Evolutionary conservation across 2,329 filamentous ascomycete genomes (phyloP), one percentile per base, ranked within the genome.

Genomic region (Xylariaceae sp.): DNA sequence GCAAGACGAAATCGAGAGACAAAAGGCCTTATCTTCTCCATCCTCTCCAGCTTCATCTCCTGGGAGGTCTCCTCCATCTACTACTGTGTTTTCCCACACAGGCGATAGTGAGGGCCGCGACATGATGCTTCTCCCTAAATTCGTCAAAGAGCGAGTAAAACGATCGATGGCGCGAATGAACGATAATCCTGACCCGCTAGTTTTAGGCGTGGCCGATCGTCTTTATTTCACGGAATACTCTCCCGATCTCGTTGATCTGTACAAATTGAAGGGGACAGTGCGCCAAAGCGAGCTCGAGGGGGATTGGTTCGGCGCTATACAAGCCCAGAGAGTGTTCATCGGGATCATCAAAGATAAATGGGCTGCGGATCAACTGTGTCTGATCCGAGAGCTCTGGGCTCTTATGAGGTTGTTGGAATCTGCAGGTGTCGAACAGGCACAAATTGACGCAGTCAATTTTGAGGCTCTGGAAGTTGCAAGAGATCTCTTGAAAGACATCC

Each of bases 361-460:
- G 12, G 17, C 31, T 1, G 12, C 39, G 3, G 47, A 45, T 22
- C 31, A 7, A 41, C 33, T 19, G 41, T 33, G 42, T 13, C 39
- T 48, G 28, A 48, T 53, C n/a, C 45, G 50, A 16, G 50, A 53
- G 50, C 45, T 53, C 11, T 53, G 45, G 45, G 45, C 33, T n/a
- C 45, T 53, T 4, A 46, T 48, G 46, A 33, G 28, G n/a, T 14
- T 53, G 7, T 42, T 53, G 5, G 14, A 36, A 4, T 16, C 28
- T 31, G 31, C 28, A 5, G 50, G 44, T 28, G 50, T 28, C 10
- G 5, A 28, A 11, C 34, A 40, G 22, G 14, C 11, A 6, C 45
- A 53, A 42, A 13, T 42, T 22, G 38, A 42, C 28, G 40, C 16
- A 1, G 34, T 53, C 14, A 17, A 46, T 3, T 34, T 3, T 2